Percentiles rank a stretch among this genome's conserved stretches.
Evolutionary conservation across 192 early-diverging fungal species (phyloP).

Genomic region (Linnemannia schmuckeri): DNA sequence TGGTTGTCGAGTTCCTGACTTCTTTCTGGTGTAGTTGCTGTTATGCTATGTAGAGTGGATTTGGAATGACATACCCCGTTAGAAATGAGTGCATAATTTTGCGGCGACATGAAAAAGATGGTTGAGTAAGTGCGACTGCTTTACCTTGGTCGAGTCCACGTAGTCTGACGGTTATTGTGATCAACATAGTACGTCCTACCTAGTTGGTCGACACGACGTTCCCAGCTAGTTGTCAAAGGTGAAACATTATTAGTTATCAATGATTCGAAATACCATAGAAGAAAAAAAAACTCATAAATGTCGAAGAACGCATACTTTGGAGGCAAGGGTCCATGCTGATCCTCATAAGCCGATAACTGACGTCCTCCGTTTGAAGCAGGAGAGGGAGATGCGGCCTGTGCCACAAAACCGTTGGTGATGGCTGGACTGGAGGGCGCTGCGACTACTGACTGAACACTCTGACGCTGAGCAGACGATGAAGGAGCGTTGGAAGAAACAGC

Average conservation of each 20-base stretch:
- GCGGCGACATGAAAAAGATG: neutral
- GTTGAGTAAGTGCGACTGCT: neutral
- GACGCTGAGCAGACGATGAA: conserved; percentile 53
- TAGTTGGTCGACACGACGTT: conserved; percentile 94
- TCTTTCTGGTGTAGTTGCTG: conserved; percentile 41
- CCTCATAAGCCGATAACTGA: conserved; percentile 64
- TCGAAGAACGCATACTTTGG: conserved; percentile 32
- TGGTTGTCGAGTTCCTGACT: conserved; percentile 63
- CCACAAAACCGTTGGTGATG: conserved; percentile 60
- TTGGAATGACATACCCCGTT: neutral
- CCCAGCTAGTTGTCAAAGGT: conserved; percentile 77
- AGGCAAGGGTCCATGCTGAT: conserved; percentile 68
- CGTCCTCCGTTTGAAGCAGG: conserved; percentile 32
- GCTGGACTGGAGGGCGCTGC: conserved; percentile 42
- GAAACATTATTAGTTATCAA: too few relatives aligned
- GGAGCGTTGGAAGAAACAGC: conserved; percentile 59
- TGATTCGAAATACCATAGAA: too few relatives aligned
- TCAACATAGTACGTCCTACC: conserved; percentile 98
- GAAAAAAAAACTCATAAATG: neutral
- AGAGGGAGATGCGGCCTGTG: conserved; percentile 23
- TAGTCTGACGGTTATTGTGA: conserved; percentile 96
- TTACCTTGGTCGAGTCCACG: conserved; percentile 83
- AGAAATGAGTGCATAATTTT: conserved; percentile 12
- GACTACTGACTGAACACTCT: conserved; percentile 39
- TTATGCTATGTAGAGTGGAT: conserved; percentile 26